Conservation (phyloP, 495 filamentous ascomycete species). For the Schizothecium vesticola region DNA sequence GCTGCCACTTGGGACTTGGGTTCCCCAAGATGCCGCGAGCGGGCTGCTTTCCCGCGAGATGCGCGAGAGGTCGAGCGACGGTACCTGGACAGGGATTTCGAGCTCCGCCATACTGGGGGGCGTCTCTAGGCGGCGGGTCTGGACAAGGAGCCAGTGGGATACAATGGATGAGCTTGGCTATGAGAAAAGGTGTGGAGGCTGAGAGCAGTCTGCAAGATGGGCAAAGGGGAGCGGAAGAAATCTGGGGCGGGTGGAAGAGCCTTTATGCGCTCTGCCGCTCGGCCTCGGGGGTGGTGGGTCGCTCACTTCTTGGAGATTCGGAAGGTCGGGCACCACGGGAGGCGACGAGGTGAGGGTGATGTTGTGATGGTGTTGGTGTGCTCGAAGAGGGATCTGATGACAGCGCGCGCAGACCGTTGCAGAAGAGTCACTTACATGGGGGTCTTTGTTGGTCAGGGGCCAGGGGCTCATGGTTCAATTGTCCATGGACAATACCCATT, state of each 20-base stretch:
- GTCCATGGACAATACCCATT: not conserved
- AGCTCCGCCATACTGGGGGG: not conserved
- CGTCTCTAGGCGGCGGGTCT: not conserved
- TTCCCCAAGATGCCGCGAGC: not conserved
- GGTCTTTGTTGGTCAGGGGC: conserved; percentile 4
- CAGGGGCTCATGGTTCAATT: not conserved
- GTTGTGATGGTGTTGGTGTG: not conserved
- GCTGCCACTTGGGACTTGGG: not conserved
- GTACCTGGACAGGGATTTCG: not conserved
- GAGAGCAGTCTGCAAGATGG: not conserved
- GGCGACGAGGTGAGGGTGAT: not conserved
- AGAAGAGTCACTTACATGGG: not conserved
- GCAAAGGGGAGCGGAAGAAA: not conserved
- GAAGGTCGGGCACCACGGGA: not conserved
- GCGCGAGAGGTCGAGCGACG: not conserved
- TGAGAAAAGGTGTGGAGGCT: not conserved
- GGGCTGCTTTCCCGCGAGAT: conserved; percentile 5
- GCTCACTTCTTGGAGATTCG: not conserved
- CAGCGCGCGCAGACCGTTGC: conserved; percentile 20
- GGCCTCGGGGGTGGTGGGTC: not conserved
- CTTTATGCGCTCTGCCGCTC: not conserved
- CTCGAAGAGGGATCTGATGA: conserved; percentile 5
- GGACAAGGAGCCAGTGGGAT: not conserved
- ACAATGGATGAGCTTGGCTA: not conserved
- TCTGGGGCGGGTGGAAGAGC: not conserved